Percentiles rank a stretch among this genome's conserved stretches.
phyloP scores from a whole-genome alignment of 176 grass and related monocot species.

The Carex cristatella region DNA sequence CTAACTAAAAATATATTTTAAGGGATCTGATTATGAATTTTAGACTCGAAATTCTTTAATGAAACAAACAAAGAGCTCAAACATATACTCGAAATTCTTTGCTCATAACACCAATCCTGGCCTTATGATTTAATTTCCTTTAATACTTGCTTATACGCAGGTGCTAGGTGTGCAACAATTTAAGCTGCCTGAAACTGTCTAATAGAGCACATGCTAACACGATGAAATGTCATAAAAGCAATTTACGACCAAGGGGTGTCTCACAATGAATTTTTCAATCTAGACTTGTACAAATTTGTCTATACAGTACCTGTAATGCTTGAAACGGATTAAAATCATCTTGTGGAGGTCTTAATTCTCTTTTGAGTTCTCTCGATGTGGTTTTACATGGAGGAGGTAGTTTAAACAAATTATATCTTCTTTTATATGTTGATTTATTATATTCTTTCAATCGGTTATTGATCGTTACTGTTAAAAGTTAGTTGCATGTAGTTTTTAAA shows the following conservation, averaged over 20 bases:
- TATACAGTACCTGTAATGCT: neutral
- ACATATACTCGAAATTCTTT: neutral
- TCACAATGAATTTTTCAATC: neutral
- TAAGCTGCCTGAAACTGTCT: conserved; percentile 56
- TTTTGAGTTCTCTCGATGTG: neutral
- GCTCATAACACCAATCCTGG: neutral
- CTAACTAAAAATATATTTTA: too few relatives aligned
- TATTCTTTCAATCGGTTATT: conserved; percentile 10
- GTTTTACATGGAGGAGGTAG: neutral
- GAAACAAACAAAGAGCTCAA: neutral
- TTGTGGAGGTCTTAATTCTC: neutral
- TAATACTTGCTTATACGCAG: conserved; percentile 24
- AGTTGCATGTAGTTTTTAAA: neutral
- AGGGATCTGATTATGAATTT: too few relatives aligned
- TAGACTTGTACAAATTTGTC: conserved; percentile 6
- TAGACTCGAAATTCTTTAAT: too few relatives aligned
- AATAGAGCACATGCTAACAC: neutral
- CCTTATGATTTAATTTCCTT: neutral
- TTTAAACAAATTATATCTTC: neutral
- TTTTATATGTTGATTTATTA: conserved; percentile 4
- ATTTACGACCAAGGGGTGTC: neutral
- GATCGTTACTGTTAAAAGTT: neutral
- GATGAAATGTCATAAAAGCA: too few relatives aligned
- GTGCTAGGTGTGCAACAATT: conserved; percentile 75
- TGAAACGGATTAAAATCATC: neutral